These are phyloP conservation scores for Yarrowia sp. DNA, from an alignment of 805 yeast genomes.

Conservation along the genomic window DNA sequence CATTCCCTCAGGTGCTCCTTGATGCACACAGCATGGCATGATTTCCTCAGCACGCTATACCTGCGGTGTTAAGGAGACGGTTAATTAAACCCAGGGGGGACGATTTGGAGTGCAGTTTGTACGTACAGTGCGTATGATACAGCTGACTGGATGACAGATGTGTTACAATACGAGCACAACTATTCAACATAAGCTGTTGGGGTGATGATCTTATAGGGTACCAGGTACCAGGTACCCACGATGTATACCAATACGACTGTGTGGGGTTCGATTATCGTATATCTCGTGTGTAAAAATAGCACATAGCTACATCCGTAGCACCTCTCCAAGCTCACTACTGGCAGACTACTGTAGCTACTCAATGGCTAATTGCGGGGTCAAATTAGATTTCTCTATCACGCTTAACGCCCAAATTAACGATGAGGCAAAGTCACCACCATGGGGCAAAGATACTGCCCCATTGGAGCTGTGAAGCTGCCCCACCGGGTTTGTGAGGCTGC, in stretches of 20 bases:
- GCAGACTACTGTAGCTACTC: no score
- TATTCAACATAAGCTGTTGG: no score
- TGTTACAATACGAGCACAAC: no score
- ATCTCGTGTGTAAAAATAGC: no score
- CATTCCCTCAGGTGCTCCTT: background rate
- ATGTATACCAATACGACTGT: no score
- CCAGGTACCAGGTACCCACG: no score
- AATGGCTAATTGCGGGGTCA: background rate
- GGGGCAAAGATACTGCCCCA: background rate
- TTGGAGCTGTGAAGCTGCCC: background rate
- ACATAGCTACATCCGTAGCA: no score
- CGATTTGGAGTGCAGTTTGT: background rate
- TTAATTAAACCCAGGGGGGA: constrained; percentile 3
- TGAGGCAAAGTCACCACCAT: background rate
- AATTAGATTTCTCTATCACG: background rate
- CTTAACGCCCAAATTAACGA: background rate
- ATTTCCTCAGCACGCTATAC: background rate
- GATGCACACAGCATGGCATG: background rate
- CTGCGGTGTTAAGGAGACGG: background rate
- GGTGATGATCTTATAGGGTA: no score
- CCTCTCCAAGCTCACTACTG: no score
- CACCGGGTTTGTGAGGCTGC: background rate
- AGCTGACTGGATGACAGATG: no score
- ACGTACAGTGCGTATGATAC: no score
- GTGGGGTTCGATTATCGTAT: no score